Percentiles rank a stretch among this genome's conserved stretches.
Conservation (phyloP, 116 monocot species). For the Phalaenopsis hybrid region DNA sequence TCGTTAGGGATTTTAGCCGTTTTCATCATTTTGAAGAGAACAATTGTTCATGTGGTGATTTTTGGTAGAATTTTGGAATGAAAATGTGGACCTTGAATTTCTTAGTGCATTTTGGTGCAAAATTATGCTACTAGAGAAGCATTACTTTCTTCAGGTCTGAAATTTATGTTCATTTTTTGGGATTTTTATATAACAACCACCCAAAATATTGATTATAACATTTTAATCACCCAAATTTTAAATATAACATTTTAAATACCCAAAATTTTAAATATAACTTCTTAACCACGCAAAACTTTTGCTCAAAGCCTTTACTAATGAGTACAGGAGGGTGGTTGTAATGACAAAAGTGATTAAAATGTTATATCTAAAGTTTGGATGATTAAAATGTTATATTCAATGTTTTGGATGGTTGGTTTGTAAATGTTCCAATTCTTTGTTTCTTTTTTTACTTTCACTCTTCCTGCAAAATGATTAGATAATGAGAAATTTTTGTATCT, state of each 20-base stretch:
- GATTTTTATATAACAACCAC: neutral
- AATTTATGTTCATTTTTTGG: neutral
- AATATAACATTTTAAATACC: too few species aligned
- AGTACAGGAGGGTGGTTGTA: too few species aligned
- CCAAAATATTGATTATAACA: too few species aligned
- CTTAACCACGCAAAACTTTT: too few species aligned
- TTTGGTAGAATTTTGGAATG: constrained; percentile 41
- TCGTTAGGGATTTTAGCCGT: constrained; percentile 65
- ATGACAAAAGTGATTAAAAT: too few species aligned
- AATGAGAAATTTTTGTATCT: neutral
- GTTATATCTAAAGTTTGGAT: too few species aligned
- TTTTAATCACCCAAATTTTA: too few species aligned
- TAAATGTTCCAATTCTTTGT: neutral
- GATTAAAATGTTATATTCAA: too few species aligned
- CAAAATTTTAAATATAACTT: too few species aligned
- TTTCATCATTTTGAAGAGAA: constrained; percentile 63
- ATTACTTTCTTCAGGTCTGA: neutral
- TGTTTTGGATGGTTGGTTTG: too few species aligned
- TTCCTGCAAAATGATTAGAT: neutral
- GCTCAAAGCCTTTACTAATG: too few species aligned
- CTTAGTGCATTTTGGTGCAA: neutral
- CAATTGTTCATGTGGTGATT: constrained; percentile 70
- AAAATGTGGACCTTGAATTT: constrained; percentile 10
- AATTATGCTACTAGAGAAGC: neutral
- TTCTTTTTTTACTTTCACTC: neutral